A percentile compares a stretch with the other conserved stretches of the same genome.
These are phyloP conservation scores for Cryptococcus jaspeensis DNA, from an alignment of 1,284 basidiomycete species.

Conservation along the genomic window DNA sequence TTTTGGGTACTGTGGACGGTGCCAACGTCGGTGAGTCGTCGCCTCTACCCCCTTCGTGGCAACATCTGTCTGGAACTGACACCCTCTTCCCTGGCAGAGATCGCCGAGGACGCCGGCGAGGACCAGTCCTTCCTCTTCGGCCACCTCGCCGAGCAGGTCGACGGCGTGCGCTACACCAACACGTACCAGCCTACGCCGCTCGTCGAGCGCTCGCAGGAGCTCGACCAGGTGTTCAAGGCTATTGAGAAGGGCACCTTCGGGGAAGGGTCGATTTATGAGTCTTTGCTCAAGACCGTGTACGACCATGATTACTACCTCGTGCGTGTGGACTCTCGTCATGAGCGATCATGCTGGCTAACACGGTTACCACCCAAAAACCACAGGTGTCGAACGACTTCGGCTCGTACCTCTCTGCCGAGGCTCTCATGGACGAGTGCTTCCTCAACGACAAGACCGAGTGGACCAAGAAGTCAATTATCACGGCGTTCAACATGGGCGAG, in stretches of 20 bases:
- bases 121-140: slow-evolving; percentile 53
- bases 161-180: slow-evolving; percentile 79
- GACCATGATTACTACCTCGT: slow-evolving; percentile 62
- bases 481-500: slow-evolving; percentile 84
- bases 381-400: slow-evolving; percentile 82
- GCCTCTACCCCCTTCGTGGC: not conserved
- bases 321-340: not conserved
- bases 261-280: slow-evolving; percentile 71
- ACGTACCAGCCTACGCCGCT: slow-evolving; percentile 74
- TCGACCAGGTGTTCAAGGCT: slow-evolving; percentile 64
- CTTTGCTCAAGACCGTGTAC: slow-evolving; percentile 55
- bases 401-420: slow-evolving; percentile 77
- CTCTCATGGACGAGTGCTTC: slow-evolving; percentile 83
- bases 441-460: slow-evolving; percentile 70
- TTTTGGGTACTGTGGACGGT: slow-evolving; percentile 68
- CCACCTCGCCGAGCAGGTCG: slow-evolving; percentile 57
- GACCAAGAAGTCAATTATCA: slow-evolving; percentile 85
- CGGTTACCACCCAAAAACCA: not conserved
- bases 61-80: not conserved
- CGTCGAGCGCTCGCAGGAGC: slow-evolving; percentile 73
- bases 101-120: slow-evolving; percentile 81
- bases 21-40: slow-evolving; percentile 69
- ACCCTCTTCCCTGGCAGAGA: slow-evolving; percentile 55
- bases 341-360: not conserved
- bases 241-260: slow-evolving; percentile 74